Percentiles rank a stretch among this genome's conserved stretches.
These are phyloP conservation scores for Aphanomyces invadans DNA, from an alignment of 352 stramenopile species.

Conservation along the genomic window DNA sequence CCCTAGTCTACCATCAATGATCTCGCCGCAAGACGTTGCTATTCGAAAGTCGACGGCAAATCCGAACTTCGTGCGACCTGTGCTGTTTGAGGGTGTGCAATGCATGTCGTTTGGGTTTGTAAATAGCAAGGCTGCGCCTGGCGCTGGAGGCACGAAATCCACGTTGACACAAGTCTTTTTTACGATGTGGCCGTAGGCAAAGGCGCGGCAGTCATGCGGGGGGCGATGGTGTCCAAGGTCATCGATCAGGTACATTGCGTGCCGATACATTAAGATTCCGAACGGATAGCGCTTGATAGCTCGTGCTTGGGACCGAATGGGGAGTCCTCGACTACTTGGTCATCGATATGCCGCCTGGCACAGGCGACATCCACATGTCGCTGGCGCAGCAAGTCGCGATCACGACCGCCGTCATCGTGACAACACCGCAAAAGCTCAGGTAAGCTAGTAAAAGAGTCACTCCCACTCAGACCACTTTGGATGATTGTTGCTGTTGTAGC, in stretches of 20 bases:
- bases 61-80: conserved; percentile 70
- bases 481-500: conserved; percentile 30
- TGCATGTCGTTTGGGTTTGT: conserved; percentile 92
- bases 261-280: not conserved
- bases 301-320: conserved; percentile 93
- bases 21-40: conserved; percentile 56
- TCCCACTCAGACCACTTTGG: not conserved
- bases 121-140: conserved; percentile 73
- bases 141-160: conserved; percentile 43
- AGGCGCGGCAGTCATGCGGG: conserved; percentile 91
- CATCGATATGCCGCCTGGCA: conserved; percentile 98
- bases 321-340: conserved; percentile 82
- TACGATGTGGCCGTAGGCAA: conserved; percentile 38
- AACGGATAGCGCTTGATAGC: not conserved
- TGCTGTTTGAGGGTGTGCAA: conserved; percentile 84
- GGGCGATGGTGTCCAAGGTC: conserved; percentile 97
- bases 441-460: conserved; percentile 25
- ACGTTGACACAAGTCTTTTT: conserved; percentile 43
- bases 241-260: conserved; percentile 87
- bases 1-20: conserved; percentile 96
- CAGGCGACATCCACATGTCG: conserved; percentile 98
- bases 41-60: conserved; percentile 60
- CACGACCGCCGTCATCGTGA: conserved; percentile 97
- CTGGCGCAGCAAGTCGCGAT: conserved; percentile 97
- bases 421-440: conserved; percentile 95